phyloP scores from a whole-genome alignment of 768 basidiomycete genomes.

The Mycena rosella region DNA sequence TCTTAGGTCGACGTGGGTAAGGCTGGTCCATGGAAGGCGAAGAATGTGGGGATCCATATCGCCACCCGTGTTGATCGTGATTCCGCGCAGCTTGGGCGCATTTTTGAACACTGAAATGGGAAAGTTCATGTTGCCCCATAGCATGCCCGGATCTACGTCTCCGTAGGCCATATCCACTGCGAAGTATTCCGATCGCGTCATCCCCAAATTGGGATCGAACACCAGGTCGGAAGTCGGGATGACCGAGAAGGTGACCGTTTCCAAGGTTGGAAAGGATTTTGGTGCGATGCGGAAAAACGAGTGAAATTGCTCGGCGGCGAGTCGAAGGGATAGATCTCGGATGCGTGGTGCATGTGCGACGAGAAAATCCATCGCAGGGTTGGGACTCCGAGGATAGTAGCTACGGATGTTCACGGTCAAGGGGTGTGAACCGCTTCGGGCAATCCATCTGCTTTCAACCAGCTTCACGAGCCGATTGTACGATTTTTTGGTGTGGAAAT shows the following conservation, averaged over 20 bases:
- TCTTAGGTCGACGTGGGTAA: background rate
- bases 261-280: background rate
- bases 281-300: background rate
- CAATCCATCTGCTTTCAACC: background rate
- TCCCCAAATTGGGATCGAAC: background rate
- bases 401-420: background rate
- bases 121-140: background rate
- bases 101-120: background rate
- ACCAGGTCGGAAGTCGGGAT: background rate
- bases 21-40: background rate
- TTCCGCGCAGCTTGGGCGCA: background rate
- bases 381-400: background rate
- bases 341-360: background rate
- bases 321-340: background rate
- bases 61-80: background rate
- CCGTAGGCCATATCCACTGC: background rate
- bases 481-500: background rate
- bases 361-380: conserved; percentile 1
- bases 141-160: background rate
- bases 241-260: background rate
- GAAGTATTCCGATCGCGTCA: background rate
- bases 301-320: background rate
- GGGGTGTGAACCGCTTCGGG: background rate
- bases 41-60: background rate
- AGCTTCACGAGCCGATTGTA: background rate